These are phyloP conservation scores for Boletus sp. DNA, from an alignment of 768 basidiomycete genomes.

Conservation along the genomic window DNA sequence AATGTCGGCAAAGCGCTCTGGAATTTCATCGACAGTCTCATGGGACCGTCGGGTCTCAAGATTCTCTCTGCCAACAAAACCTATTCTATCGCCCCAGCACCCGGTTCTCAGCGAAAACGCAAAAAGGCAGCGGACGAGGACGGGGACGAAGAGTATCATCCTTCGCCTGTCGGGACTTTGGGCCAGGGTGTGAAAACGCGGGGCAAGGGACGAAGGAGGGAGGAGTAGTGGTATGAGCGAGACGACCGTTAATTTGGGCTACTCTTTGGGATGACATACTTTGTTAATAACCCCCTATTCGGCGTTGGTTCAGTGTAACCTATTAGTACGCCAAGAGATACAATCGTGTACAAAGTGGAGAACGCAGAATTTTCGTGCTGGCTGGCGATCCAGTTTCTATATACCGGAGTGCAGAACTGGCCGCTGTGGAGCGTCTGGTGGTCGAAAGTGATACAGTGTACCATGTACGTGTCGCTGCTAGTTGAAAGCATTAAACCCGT, in stretches of 20 bases:
- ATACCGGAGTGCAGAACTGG: not conserved
- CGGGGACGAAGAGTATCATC: conserved; percentile 48
- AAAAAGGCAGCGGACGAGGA: conserved; percentile 24
- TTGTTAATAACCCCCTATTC: not conserved
- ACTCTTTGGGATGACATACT: not conserved
- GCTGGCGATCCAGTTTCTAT: not conserved
- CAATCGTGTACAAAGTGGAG: not conserved
- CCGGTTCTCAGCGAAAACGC: conserved; percentile 30
- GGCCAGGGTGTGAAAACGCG: conserved; percentile 41
- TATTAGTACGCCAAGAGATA: not conserved
- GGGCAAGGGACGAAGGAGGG: conserved; percentile 32
- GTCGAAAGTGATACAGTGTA: not conserved
- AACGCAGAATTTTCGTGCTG: not conserved
- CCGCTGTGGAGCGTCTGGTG: not conserved
- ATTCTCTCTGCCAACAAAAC: conserved; percentile 27
- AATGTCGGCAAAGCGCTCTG: conserved; percentile 55
- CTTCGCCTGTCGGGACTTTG: conserved; percentile 40
- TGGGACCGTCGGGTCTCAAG: conserved; percentile 31
- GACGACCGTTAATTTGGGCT: not conserved
- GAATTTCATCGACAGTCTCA: conserved; percentile 46
- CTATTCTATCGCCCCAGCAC: not conserved
- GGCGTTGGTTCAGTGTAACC: not conserved
- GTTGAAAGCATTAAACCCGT: not conserved
- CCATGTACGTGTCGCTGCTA: not conserved
- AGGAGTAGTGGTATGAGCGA: not conserved